Conservation (phyloP, 2,329 filamentous ascomycete species). For the Ceratocystis ficicola region DNA sequence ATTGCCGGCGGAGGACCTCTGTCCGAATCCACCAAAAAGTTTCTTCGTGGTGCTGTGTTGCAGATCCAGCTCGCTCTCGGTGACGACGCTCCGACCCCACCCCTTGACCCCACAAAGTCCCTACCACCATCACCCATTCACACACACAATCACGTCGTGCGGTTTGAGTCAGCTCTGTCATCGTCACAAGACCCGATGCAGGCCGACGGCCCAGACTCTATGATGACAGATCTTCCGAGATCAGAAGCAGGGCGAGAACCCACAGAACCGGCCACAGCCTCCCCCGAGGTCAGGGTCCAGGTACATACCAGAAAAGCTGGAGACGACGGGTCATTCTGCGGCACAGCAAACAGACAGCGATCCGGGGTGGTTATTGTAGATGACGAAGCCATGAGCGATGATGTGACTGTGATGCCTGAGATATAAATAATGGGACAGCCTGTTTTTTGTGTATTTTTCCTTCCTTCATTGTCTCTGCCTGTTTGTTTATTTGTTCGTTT, state of each 20-base stretch:
- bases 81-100: constrained; percentile 19
- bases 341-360: neutral
- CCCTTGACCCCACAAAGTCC: constrained; percentile 14
- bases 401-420: constrained; percentile 8
- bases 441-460: neutral
- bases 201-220: neutral
- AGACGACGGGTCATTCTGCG: neutral
- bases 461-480: neutral
- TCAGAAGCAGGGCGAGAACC: constrained; percentile 6
- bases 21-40: constrained; percentile 33
- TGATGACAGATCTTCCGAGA: constrained; percentile 13
- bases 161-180: neutral
- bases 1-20: constrained; percentile 33
- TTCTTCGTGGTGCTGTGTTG: constrained; percentile 32
- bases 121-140: constrained; percentile 12
- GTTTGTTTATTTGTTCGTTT: neutral
- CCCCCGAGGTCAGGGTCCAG: constrained; percentile 7
- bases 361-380: constrained; percentile 7
- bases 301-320: neutral
- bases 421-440: neutral
- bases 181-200: neutral
- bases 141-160: neutral
- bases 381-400: constrained; percentile 17
- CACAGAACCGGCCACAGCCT: constrained; percentile 8
- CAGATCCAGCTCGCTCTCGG: constrained; percentile 18